Percentiles rank a stretch among this genome's conserved stretches.
Evolutionary conservation across 257 asterid species (phyloP).

Genomic region (Striga asiatica): DNA sequence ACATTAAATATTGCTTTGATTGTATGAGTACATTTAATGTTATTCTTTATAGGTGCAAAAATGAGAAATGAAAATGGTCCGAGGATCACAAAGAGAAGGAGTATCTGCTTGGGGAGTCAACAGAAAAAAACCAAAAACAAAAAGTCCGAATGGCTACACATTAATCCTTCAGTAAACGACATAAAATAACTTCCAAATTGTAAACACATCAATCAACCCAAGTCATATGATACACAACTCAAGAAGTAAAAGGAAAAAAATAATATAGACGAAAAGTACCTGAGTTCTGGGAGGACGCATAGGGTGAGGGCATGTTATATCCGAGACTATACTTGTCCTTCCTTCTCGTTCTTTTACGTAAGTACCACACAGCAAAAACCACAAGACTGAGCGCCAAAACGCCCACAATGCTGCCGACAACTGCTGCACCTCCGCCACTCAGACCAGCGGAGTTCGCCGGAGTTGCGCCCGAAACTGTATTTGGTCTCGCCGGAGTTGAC

Average conservation of each 20-base stretch:
- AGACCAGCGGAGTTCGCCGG: slow-evolving; percentile 30
- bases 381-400: slow-evolving; percentile 51
- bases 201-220: background rate
- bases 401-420: slow-evolving; percentile 47
- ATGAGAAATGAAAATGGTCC: too few relatives aligned
- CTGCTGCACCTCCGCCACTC: slow-evolving; percentile 36
- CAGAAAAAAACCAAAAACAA: too few relatives aligned
- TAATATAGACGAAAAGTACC: slow-evolving; percentile 27
- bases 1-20: too few relatives aligned
- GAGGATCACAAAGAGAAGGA: too few relatives aligned
- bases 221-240: slow-evolving; percentile 1
- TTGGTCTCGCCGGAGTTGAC: slow-evolving; percentile 33
- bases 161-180: too few relatives aligned
- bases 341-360: slow-evolving; percentile 45
- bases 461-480: slow-evolving; percentile 27
- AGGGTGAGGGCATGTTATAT: slow-evolving; percentile 55
- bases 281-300: slow-evolving; percentile 74
- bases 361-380: slow-evolving; percentile 51
- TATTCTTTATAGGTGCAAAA: too few relatives aligned
- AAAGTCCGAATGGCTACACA: too few relatives aligned
- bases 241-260: slow-evolving; percentile 1
- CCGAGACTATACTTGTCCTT: slow-evolving; percentile 31
- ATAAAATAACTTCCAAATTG: background rate
- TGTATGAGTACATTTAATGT: too few relatives aligned
- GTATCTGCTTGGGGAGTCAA: too few relatives aligned